A percentile compares a stretch with the other conserved stretches of the same genome.
Evolutionary conservation across 352 stramenopile genomes (phyloP).

Genomic region (Globisporangium splendens): DNA sequence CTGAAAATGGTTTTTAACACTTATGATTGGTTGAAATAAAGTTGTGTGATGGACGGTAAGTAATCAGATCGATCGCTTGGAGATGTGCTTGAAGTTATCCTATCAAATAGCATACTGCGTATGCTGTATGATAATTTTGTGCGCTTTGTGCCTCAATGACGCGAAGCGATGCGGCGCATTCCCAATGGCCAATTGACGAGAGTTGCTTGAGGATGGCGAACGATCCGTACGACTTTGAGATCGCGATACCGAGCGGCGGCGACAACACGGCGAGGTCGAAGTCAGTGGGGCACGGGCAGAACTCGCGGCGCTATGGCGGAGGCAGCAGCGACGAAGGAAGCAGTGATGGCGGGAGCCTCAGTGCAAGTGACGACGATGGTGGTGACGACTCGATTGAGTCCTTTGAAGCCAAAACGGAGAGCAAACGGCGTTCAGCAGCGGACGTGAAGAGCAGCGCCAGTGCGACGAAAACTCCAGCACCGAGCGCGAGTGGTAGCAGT

Average conservation of each 20-base stretch:
- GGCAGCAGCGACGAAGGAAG: background rate
- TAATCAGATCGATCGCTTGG: constrained; percentile 7
- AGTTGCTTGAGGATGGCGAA: constrained; percentile 6
- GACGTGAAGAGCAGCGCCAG: background rate
- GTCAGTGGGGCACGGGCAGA: background rate
- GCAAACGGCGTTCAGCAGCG: background rate
- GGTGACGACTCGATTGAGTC: background rate
- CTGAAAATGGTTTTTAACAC: too few relatives aligned
- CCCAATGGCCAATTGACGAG: background rate
- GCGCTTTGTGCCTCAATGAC: background rate
- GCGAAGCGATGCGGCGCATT: constrained; percentile 1
- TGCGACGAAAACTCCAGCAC: background rate
- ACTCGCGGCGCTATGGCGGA: constrained; percentile 2
- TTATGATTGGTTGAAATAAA: constrained; percentile 3
- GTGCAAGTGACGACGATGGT: constrained; percentile 8
- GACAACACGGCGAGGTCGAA: background rate
- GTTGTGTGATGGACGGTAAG: background rate
- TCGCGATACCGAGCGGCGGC: constrained; percentile 7
- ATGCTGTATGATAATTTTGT: constrained; percentile 6
- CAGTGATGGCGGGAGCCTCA: constrained; percentile 3
- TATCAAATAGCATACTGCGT: constrained; percentile 1
- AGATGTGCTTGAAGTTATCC: constrained; percentile 1
- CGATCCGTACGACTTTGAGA: constrained; percentile 37
- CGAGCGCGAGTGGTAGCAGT: constrained; percentile 8
- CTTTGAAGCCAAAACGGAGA: background rate